Conservation (phyloP, 2,329 filamentous ascomycete species). For the Penicillium sp. region DNA sequence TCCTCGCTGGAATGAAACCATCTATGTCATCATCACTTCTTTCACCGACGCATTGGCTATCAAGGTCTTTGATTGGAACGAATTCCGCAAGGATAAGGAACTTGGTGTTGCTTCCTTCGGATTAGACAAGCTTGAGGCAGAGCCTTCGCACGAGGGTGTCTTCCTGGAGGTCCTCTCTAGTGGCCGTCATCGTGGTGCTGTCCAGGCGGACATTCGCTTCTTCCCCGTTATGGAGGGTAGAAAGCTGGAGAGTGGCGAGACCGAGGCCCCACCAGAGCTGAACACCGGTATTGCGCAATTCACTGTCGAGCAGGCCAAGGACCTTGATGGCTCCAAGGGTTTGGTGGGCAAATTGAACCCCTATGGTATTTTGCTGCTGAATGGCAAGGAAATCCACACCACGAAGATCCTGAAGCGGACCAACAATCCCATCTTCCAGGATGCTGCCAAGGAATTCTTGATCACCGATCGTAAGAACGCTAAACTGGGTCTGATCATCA, state of each 20-base stretch:
- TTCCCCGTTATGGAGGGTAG: conserved; percentile 81
- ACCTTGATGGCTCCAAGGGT: conserved; percentile 89
- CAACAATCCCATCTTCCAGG: conserved; percentile 95
- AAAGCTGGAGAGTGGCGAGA: conserved; percentile 70
- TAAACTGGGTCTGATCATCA: conserved; percentile 87
- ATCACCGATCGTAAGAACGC: conserved; percentile 91
- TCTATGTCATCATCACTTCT: conserved; percentile 91
- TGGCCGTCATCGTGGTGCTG: conserved; percentile 76
- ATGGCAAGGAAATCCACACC: conserved; percentile 84
- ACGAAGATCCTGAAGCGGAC: conserved; percentile 94
- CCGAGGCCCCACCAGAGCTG: conserved; percentile 79
- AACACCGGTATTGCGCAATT: conserved; percentile 94
- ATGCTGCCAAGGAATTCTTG: conserved; percentile 89
- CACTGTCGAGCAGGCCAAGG: conserved; percentile 93
- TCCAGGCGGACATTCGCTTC: conserved; percentile 84
- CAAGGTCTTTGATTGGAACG: conserved; percentile 88
- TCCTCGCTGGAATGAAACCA: conserved; percentile 93
- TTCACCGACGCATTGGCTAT: conserved; percentile 86
- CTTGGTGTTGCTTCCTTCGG: conserved; percentile 83
- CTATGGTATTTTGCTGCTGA: conserved; percentile 83
- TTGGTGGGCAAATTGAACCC: conserved; percentile 88
- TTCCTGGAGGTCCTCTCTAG: conserved; percentile 80
- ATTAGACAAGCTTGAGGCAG: conserved; percentile 76
- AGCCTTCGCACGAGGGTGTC: conserved; percentile 78
- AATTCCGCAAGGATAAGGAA: conserved; percentile 94